Evolutionary conservation across 768 basidiomycete species (phyloP), one percentile per base, ranked within the genome.

Genomic region (Tricholoma furcatifolium): DNA sequence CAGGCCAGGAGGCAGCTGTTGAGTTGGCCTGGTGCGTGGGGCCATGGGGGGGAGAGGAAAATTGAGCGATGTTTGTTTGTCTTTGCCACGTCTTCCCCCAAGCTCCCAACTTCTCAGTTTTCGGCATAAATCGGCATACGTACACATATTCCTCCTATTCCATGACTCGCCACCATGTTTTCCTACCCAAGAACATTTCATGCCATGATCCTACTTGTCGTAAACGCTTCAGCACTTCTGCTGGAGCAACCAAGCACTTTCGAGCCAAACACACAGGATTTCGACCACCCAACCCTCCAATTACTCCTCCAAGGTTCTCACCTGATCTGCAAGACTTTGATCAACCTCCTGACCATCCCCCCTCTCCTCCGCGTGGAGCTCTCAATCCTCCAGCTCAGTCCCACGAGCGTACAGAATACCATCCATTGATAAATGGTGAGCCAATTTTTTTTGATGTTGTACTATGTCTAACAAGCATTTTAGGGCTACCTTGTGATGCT

Each of bases 401-500:
- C 24, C 23, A 17, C 4, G 14, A 9, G n/a, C 23, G 11, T 30
- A 27, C 17, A 4, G 32, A 30, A 36, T 51, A 43, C 9, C 50
- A 51, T 27, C 42, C 50, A 9, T 36, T 21, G 23, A 32, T 51
- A 6, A 51, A 51, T 51, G 50, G 50, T 51, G 31, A 9, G 12
- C n/a, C 9, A n/a, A 8, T 17, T 10, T 30, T 30, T 8, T 17
- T 42, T 34, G 15, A 17, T n/a, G 34, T 46, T 10, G 7, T 8
- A 4, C 18, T 6, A 3, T 6, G 17, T 4, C 2, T 17, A 20
- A 15, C 4, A 4, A 21, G 12, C 23, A 34, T 23, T 8, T 12
- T 42, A 46, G 55, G 55, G 5, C 27, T 38, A 12, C 47, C 46
- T 15, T 48, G 51, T 10, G 27, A 56, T 52, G 15, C n/a, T 4